These are phyloP conservation scores for Kokia cookei DNA, from an alignment of 441 rosid species.

Conservation along the genomic window DNA sequence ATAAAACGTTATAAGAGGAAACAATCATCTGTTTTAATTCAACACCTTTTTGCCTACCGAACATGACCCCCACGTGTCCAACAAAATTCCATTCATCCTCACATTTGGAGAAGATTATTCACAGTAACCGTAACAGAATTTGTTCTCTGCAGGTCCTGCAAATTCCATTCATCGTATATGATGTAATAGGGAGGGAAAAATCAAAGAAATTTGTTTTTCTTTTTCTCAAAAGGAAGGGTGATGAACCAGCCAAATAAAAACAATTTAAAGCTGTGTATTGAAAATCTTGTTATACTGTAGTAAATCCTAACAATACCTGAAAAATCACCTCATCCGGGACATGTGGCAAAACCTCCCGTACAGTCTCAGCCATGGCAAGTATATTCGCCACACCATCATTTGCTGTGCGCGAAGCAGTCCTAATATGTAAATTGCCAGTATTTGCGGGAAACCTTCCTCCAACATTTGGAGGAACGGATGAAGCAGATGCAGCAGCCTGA, in stretches of 20 bases:
- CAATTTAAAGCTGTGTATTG: background rate
- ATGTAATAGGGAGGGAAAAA: no score
- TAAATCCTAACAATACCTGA: constrained; percentile 47
- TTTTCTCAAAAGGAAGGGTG: background rate
- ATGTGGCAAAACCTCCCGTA: constrained; percentile 91
- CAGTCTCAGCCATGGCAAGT: constrained; percentile 96
- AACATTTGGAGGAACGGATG: constrained; percentile 38
- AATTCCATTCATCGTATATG: background rate
- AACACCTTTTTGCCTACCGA: constrained; percentile 15
- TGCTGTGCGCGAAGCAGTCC: constrained; percentile 43
- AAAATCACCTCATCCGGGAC: constrained; percentile 84
- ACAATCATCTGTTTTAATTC: constrained; percentile 12
- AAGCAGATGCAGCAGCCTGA: constrained; percentile 62
- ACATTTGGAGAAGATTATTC: constrained; percentile 98
- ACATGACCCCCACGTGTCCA: background rate
- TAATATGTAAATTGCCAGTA: constrained; percentile 45
- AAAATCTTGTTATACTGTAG: background rate
- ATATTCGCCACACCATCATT: constrained; percentile 62
- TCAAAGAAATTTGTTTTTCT: no score
- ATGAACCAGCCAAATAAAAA: constrained; percentile 2
- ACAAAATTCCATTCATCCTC: constrained; percentile 16
- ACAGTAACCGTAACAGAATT: constrained; percentile 85
- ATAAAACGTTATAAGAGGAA: constrained; percentile 14
- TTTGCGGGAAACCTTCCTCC: constrained; percentile 45
- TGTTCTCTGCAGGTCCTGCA: constrained; percentile 87